These are phyloP conservation scores for Raphanus hybrid DNA, from an alignment of 441 rosid species.

Conservation along the genomic window DNA sequence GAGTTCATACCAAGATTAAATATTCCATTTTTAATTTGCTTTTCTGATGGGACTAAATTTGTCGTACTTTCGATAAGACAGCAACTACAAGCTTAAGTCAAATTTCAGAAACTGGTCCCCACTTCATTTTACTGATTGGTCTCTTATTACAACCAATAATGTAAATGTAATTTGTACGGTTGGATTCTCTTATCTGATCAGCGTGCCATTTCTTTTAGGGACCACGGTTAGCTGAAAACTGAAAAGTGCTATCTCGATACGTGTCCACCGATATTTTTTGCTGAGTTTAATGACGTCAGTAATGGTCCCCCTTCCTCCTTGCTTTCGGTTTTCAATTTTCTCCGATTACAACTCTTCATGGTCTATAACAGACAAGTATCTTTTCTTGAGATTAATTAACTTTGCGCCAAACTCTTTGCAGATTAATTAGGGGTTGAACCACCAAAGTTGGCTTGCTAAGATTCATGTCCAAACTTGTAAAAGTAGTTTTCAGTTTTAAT, in stretches of 20 bases:
- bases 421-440: constrained; percentile 2
- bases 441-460: constrained; percentile 6
- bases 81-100: constrained; percentile 28
- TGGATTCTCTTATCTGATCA: constrained; percentile 35
- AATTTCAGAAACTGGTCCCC: constrained; percentile 20
- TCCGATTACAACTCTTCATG: background rate
- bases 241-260: constrained; percentile 19
- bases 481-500: background rate
- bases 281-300: constrained; percentile 27
- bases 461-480: background rate
- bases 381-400: background rate
- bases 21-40: background rate
- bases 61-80: constrained; percentile 16
- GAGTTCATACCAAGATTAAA: constrained; percentile 13
- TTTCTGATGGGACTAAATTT: constrained; percentile 11
- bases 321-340: background rate
- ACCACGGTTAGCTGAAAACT: constrained; percentile 28
- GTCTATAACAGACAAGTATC: background rate
- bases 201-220: constrained; percentile 34
- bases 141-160: constrained; percentile 19
- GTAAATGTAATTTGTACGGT: constrained; percentile 16
- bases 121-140: background rate
- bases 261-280: constrained; percentile 25
- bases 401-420: constrained; percentile 2
- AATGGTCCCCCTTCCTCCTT: constrained; percentile 22